Conservation (phyloP, 345 rosid species). For the Schrenkiella parvula region DNA sequence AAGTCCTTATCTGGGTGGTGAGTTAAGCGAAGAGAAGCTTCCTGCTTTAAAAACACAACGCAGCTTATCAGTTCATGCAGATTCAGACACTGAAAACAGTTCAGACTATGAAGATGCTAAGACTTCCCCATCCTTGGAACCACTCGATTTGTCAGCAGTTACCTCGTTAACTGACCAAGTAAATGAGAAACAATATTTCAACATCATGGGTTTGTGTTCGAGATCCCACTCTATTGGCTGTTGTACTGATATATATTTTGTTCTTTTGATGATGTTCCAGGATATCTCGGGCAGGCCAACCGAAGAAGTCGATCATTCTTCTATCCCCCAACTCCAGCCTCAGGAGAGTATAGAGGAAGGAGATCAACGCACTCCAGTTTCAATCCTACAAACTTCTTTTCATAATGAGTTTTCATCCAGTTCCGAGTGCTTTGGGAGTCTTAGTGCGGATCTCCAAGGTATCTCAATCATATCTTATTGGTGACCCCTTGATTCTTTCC, state of each 20-base stretch:
- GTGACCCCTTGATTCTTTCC: not conserved
- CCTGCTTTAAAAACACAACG: conserved; percentile 32
- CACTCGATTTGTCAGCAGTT: conserved; percentile 27
- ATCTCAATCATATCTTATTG: not conserved
- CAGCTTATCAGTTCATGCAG: conserved; percentile 14
- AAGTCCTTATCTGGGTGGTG: conserved; percentile 23
- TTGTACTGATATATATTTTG: not conserved
- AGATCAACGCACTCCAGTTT: conserved; percentile 84
- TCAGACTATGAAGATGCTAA: conserved; percentile 33
- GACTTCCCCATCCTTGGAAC: conserved; percentile 23
- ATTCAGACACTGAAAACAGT: conserved; percentile 32
- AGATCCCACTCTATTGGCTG: not conserved
- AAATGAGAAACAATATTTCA: conserved; percentile 20
- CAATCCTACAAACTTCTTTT: conserved; percentile 69
- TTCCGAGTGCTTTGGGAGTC: conserved; percentile 81
- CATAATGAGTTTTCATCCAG: conserved; percentile 66
- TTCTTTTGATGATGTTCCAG: conserved; percentile 36
- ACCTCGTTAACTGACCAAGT: conserved; percentile 19
- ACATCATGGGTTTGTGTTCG: conserved; percentile 33
- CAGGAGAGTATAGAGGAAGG: conserved; percentile 51
- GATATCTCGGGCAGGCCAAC: conserved; percentile 35
- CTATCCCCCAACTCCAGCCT: conserved; percentile 42
- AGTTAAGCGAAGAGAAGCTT: conserved; percentile 25
- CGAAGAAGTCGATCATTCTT: conserved; percentile 23
- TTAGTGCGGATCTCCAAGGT: conserved; percentile 89